Evolutionary conservation across 306 rosid species (phyloP), one percentile per base, ranked within the genome.

Genomic region (Rubus idaeus): DNA sequence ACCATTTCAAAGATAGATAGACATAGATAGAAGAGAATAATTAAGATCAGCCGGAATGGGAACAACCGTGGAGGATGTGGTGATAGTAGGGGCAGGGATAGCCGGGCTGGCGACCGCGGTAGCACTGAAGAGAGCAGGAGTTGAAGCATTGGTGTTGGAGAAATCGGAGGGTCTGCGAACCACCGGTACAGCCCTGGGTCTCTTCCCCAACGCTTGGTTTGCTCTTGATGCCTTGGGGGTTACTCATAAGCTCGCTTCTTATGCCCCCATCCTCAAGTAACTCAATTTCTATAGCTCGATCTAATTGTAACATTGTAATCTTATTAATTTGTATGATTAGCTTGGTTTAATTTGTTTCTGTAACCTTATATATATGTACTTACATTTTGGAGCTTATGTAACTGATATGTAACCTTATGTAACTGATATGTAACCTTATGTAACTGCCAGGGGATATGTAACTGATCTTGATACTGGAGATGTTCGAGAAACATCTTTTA

Each of bases 61-160:
- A 42, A 42, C 14, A 13, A 50, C 18, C 26, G 60, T 17, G 60
- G 23, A 53, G 60, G 78, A 75, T 8, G 71, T 75, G 49, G 71
- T 66, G 47, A 41, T 75, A 47, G 63, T 63, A 0, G 78, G 71
- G 16, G 49, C 49, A 35, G 71, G 71, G 23, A 37, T 75, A 75
- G 78, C 78, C 0, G 78, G 78, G 5, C 17, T 63, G 13, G 78
- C 78, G 35, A 63, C 46, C 3, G 61, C 78, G 0, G 61, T 75
- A n/a, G 71, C 78, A 46, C 16, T 60, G 58, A 74, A 61, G 70
- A 49, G 70, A 61, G 45, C 60, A 3, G 60, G 78, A 37, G 5
- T 49, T 18, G 26, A 41, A 60, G 71, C 71, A 7, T 10, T 63
- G 49, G 79, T 75, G 39, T 6, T 75, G 6, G 79, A 75, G 16